Evolutionary conservation across 164 flowering plant species (phyloP), one percentile per base, ranked within the genome.

Genomic region (Macadamia integrifolia): DNA sequence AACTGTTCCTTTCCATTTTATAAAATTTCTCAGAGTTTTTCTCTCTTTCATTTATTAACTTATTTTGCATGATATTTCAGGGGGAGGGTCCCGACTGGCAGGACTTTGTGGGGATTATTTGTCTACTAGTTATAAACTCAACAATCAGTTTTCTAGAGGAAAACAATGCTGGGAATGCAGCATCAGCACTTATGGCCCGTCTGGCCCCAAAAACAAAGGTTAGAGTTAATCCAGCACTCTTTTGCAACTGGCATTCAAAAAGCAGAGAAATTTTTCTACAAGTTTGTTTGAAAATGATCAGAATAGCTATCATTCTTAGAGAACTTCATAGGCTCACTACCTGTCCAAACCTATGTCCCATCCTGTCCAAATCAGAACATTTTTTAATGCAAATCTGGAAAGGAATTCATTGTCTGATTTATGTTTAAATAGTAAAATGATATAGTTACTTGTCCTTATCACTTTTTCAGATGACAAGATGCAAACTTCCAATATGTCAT

Each of bases 151-250:
- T 91, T 66, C 77, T 91, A 68, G 97, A 91, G 77, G 97, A 91
- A 80, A 91, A 88, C 52, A 88, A 88, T 86, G 97, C 97, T 46
- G 94, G 97, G 52, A 86, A 87, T 82, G 97, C 94, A 64, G 97
- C 97, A 31, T 82, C 91, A 29, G 83, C 93, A 50, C 89, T 88
- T 49, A 88, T 87, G 94, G 97, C 92, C 29, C 90, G 69, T 70
- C 79, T 91, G 68, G 92, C 97, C 74, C 97, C 94, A 53, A 91
- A 86, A 77, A 84, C 97, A 46, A 86, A 70, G 87, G 96, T 88
- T 30, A 31, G 75, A 40, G 8, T 42, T 31, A 49, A 35, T 65
- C 40, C 40, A 35, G 40, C 5, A 35, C 3, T 35, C 40, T 35
- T 35, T 35, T 35, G 40, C 40, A 5, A 5, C 40, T 35, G 40